A percentile compares a stretch with the other conserved stretches of the same genome.
phyloP scores from a whole-genome alignment of 2,329 filamentous ascomycete species.

The Xylariaceae sp. region DNA sequence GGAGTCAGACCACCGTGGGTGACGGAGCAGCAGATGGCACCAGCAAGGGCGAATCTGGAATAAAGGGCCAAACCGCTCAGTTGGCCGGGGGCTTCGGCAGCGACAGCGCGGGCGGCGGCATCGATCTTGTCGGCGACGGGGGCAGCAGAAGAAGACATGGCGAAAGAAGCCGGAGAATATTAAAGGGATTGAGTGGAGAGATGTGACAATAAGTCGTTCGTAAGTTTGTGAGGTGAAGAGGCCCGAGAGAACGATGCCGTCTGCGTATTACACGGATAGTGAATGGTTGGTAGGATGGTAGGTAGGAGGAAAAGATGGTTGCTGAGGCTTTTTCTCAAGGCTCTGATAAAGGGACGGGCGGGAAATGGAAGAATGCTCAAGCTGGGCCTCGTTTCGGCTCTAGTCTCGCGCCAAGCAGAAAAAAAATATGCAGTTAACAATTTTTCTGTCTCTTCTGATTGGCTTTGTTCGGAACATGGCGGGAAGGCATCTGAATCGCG shows the following conservation, averaged over 20 bases:
- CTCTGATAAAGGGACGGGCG: constrained; percentile 19
- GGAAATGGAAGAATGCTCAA: background rate
- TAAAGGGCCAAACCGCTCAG: constrained; percentile 65
- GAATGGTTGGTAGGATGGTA: constrained; percentile 4
- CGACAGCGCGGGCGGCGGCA: constrained; percentile 27
- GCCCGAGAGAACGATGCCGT: constrained; percentile 18
- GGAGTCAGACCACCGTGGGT: constrained; percentile 97
- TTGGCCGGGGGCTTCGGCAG: constrained; percentile 36
- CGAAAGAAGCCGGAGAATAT: constrained; percentile 14
- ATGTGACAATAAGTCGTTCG: constrained; percentile 13
- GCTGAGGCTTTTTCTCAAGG: constrained; percentile 29
- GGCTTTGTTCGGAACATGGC: constrained; percentile 6
- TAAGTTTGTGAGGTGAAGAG: constrained; percentile 2
- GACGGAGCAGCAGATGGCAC: constrained; percentile 96
- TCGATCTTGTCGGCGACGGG: constrained; percentile 36
- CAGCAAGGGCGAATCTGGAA: constrained; percentile 95
- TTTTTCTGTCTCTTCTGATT: constrained; percentile 17
- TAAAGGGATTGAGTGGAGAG: constrained; percentile 38
- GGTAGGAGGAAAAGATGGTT: constrained; percentile 11
- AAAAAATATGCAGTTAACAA: constrained; percentile 24
- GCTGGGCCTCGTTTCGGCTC: constrained; percentile 9
- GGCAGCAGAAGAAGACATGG: no score
- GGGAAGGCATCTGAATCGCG: constrained; percentile 9
- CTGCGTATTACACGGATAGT: constrained; percentile 5
- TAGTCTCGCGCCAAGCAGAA: constrained; percentile 4